Percentiles rank a stretch among this genome's conserved stretches.
phyloP scores from a whole-genome alignment of 306 rosid species.

The Erythrophleum fordii region DNA sequence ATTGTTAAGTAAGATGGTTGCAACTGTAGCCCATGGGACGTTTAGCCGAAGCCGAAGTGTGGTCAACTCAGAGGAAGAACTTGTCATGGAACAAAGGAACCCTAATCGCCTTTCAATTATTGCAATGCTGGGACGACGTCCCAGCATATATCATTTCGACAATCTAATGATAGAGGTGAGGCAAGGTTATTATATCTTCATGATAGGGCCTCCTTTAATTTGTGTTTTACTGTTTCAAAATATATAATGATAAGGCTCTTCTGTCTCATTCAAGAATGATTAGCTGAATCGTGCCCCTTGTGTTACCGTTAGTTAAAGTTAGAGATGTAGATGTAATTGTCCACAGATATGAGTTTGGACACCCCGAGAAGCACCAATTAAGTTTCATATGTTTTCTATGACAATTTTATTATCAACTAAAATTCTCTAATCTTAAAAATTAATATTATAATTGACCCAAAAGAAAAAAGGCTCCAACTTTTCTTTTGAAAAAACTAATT shows the following conservation, averaged over 20 bases:
- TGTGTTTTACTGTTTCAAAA: no score
- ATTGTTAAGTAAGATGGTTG: no score
- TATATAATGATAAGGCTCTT: background rate
- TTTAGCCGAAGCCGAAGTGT: background rate
- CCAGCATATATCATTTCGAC: background rate
- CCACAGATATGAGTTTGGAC: background rate
- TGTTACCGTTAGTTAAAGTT: constrained; percentile 10
- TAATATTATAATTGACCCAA: background rate
- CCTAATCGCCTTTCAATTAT: background rate
- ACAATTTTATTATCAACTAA: no score
- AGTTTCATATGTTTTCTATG: background rate
- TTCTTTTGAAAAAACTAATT: background rate
- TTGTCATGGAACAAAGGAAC: background rate
- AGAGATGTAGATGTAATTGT: background rate
- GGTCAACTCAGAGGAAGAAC: background rate
- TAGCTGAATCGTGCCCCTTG: background rate
- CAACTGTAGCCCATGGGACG: background rate
- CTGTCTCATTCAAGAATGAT: constrained; percentile 17
- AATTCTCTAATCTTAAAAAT: background rate
- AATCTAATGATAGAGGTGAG: background rate
- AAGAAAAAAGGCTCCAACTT: background rate
- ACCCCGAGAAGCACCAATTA: background rate
- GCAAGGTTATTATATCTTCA: background rate
- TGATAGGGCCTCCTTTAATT: no score
- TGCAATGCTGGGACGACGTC: background rate